These are phyloP conservation scores for Penicillium sp. DNA, from an alignment of 2,329 filamentous ascomycete genomes.

Conservation along the genomic window DNA sequence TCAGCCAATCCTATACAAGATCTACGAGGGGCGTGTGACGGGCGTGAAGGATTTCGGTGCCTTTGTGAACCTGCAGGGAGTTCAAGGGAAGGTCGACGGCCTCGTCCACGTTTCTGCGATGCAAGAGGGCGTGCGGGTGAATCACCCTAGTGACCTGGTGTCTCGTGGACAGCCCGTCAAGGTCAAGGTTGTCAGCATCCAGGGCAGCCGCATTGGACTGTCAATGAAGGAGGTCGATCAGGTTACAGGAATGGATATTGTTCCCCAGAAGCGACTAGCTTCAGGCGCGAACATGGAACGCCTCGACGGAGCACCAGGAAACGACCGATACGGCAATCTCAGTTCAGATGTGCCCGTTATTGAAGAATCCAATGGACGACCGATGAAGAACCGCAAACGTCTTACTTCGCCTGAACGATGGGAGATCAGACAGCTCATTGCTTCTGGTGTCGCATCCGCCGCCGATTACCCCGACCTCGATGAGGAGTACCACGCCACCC, in stretches of 20 bases:
- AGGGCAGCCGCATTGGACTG: slow-evolving; percentile 76
- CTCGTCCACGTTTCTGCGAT: slow-evolving; percentile 92
- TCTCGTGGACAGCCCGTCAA: slow-evolving; percentile 79
- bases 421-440: slow-evolving; percentile 96
- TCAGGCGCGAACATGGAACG: slow-evolving; percentile 89
- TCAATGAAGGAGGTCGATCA: slow-evolving; percentile 99
- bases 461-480: slow-evolving; percentile 93
- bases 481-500: slow-evolving; percentile 84
- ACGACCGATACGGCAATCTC: slow-evolving; percentile 57
- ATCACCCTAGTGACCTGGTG: slow-evolving; percentile 86
- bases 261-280: slow-evolving; percentile 72
- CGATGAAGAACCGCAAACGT: slow-evolving; percentile 72
- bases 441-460: slow-evolving; percentile 87
- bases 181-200: slow-evolving; percentile 86
- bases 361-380: slow-evolving; percentile 57
- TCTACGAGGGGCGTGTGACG: slow-evolving; percentile 87
- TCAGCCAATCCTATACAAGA: slow-evolving; percentile 73
- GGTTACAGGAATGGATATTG: slow-evolving; percentile 76
- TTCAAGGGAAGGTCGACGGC: slow-evolving; percentile 85
- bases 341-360: slow-evolving; percentile 60
- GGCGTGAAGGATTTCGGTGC: slow-evolving; percentile 94
- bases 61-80: slow-evolving; percentile 87
- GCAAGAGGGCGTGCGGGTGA: slow-evolving; percentile 78
- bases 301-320: slow-evolving; percentile 60
- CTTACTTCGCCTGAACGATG: slow-evolving; percentile 96